These are phyloP conservation scores for Nigrospora osmanthi DNA, from an alignment of 2,329 filamentous ascomycete species.

Conservation along the genomic window DNA sequence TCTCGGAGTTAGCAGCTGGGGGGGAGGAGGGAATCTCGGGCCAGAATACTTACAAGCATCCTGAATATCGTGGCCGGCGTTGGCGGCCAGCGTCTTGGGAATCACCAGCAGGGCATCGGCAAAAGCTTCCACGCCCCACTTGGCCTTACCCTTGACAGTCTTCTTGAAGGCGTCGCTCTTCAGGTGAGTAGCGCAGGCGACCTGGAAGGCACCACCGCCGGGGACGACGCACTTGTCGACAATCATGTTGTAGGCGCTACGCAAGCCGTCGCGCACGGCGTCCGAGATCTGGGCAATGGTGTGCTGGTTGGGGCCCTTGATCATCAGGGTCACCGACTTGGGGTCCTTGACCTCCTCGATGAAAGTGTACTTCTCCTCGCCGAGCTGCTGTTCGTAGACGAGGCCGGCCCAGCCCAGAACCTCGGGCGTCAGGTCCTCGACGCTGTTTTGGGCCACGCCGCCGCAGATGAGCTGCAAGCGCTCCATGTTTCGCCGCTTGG, in stretches of 20 bases:
- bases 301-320: slow-evolving; percentile 96
- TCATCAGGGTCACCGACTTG: slow-evolving; percentile 94
- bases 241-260: slow-evolving; percentile 99
- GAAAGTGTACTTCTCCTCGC: slow-evolving; percentile 99
- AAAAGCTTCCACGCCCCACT: slow-evolving; percentile 91
- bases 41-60: slow-evolving; percentile 67
- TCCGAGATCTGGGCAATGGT: slow-evolving; percentile 96
- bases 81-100: slow-evolving; percentile 93
- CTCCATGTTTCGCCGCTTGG: slow-evolving; percentile 99
- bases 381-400: slow-evolving; percentile 94
- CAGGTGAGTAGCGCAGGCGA: slow-evolving; percentile 82
- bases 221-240: slow-evolving; percentile 96
- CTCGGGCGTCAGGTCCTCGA: slow-evolving; percentile 83
- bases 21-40: neutral
- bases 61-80: slow-evolving; percentile 93
- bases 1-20: slow-evolving; percentile 5
- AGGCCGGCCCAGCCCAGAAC: slow-evolving; percentile 91
- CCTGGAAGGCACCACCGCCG: slow-evolving; percentile 90
- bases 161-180: slow-evolving; percentile 80
- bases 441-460: slow-evolving; percentile 87
- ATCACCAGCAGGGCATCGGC: slow-evolving; percentile 92
- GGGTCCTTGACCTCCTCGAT: slow-evolving; percentile 97
- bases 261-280: slow-evolving; percentile 86
- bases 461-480: slow-evolving; percentile 91
- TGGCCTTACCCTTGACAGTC: slow-evolving; percentile 94